Conservation (phyloP, 2,329 filamentous ascomycete species). For the Colletotrichum sidae region DNA sequence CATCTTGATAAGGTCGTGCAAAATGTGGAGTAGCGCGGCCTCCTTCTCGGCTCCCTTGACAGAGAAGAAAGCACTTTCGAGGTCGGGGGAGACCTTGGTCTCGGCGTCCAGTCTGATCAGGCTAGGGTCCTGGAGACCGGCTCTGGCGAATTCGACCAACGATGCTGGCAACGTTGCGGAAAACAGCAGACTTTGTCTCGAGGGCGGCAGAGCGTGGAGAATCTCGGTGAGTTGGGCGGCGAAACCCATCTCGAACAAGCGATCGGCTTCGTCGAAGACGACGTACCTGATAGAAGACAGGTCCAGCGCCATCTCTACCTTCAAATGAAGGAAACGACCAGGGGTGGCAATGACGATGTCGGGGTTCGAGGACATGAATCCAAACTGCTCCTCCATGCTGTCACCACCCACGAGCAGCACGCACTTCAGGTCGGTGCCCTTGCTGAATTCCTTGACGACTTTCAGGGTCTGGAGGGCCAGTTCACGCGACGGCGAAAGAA, state of each 20-base stretch:
- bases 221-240: conserved; percentile 94
- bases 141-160: conserved; percentile 93
- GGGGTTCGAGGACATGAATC: conserved; percentile 91
- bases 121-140: conserved; percentile 91
- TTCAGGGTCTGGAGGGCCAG: conserved; percentile 94
- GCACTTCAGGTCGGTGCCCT: conserved; percentile 91
- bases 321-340: conserved; percentile 94
- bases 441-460: conserved; percentile 93
- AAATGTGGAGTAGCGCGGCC: conserved; percentile 86
- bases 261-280: conserved; percentile 97
- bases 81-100: conserved; percentile 93
- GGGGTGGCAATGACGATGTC: conserved; percentile 98
- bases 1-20: conserved; percentile 94
- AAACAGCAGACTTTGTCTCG: conserved; percentile 91
- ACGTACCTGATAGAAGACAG: conserved; percentile 93
- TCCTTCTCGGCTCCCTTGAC: conserved; percentile 96
- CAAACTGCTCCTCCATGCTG: conserved; percentile 94
- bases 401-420: conserved; percentile 94
- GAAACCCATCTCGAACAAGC: conserved; percentile 99
- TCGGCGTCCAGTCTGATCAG: conserved; percentile 93
- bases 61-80: conserved; percentile 95
- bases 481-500: conserved; percentile 93
- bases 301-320: conserved; percentile 95
- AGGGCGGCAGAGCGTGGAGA: conserved; percentile 84
- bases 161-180: conserved; percentile 95